These are phyloP conservation scores for Lasiosphaeris hirsuta DNA, from an alignment of 495 filamentous ascomycete species.

Conservation along the genomic window DNA sequence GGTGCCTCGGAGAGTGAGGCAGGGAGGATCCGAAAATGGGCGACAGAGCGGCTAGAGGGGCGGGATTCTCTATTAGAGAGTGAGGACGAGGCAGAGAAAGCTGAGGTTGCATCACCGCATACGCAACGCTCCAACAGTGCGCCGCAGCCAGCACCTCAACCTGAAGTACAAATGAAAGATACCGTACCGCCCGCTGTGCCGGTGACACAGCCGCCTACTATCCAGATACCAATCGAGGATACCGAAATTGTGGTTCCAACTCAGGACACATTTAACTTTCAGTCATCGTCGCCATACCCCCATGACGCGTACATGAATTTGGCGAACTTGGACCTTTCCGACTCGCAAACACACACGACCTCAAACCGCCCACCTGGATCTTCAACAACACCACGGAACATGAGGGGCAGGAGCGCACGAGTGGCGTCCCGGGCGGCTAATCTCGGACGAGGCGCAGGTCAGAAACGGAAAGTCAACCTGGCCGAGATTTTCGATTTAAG, in stretches of 20 bases:
- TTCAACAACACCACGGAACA: constrained; percentile 51
- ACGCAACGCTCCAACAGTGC: constrained; percentile 51
- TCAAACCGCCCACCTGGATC: constrained; percentile 40
- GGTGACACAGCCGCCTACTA: constrained; percentile 26
- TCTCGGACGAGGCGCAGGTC: constrained; percentile 60
- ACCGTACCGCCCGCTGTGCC: constrained; percentile 28
- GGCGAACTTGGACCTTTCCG: constrained; percentile 49
- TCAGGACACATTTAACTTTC: constrained; percentile 66
- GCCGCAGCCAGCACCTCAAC: constrained; percentile 36
- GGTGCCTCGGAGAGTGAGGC: constrained; percentile 77
- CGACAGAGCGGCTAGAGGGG: constrained; percentile 70
- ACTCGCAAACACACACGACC: constrained; percentile 30
- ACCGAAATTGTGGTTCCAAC: constrained; percentile 37
- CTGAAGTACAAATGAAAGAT: constrained; percentile 46
- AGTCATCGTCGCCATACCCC: constrained; percentile 63
- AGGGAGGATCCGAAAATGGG: constrained; percentile 79
- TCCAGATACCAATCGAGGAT: constrained; percentile 25
- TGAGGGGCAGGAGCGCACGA: constrained; percentile 34
- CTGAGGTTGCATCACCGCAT: constrained; percentile 60
- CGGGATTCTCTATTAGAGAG: constrained; percentile 55
- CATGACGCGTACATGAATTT: constrained; percentile 65
- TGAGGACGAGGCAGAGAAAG: constrained; percentile 67
- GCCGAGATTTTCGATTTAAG: constrained; percentile 83
- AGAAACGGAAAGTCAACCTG: constrained; percentile 74
- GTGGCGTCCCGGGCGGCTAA: constrained; percentile 40